Evolutionary conservation across 2,329 filamentous ascomycete species (phyloP), one percentile per base, ranked within the genome.

Genomic region (Dothiorella sarmentorum): DNA sequence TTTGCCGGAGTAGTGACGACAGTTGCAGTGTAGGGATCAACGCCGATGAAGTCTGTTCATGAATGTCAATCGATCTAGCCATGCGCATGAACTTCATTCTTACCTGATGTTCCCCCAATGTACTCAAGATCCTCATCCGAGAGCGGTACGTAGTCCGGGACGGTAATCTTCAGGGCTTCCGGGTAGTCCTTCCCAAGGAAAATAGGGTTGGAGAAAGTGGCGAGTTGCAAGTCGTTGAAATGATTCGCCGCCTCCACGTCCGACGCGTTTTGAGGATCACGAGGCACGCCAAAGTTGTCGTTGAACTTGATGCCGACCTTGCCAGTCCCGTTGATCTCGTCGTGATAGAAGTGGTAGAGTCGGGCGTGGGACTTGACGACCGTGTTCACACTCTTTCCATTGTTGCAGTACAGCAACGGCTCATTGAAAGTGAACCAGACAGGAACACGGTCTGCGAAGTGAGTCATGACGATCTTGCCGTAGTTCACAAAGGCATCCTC

Each of bases 181-280:
- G 75, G 76, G 33, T 79, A 80, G 61, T 80, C 76, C 38, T 76
- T 68, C 3, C 72, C 76, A 1, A 78, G 65, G 61, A 74, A 79
- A 7, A 77, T 70, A 0, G 77, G 76, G 7, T 53, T 73, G 2
- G 69, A 72, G 61, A 78, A 79, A 13, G 49, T 53, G n/a, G 49
- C 49, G n/a, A 53, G 35, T 24, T 53, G 49, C 9, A 40, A 53
- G 1, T 53, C 35, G 24, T 53, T 53, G 49, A 53, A 53, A 13
- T 53, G 49, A 11, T 53, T 53, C n/a, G 49, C 24, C 9, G 49
- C 49, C 9, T 53, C 49, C 18, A 53, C 49, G 22, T 53, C 49
- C 7, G 49, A 53, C 10, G 49, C n/a, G 22, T 40, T 53, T n/a
- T 40, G 33, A 7, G 49, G 49, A 20, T 53, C 49, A 15, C 22